Percentiles rank a stretch among this genome's conserved stretches.
phyloP scores from a whole-genome alignment of 2,329 filamentous ascomycete genomes.

The Gnomoniopsis sp. region DNA sequence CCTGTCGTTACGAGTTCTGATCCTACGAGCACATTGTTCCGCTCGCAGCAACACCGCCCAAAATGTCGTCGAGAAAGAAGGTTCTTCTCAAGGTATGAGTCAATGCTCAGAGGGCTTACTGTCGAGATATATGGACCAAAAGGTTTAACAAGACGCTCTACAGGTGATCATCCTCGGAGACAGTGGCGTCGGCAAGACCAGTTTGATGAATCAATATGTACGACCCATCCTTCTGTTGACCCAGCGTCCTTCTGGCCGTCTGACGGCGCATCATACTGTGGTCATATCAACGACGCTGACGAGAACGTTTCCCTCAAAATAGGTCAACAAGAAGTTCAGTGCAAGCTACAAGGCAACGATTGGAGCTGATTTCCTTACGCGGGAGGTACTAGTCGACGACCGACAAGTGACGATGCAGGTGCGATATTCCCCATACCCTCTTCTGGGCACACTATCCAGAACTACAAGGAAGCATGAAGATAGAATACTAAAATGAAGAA shows the following conservation, averaged over 20 bases:
- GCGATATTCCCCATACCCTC: conserved; percentile 3
- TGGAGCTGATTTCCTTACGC: conserved; percentile 95
- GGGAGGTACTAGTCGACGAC: conserved; percentile 96
- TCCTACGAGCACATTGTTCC: neutral
- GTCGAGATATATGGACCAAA: neutral
- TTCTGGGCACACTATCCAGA: neutral
- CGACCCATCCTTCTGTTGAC: conserved; percentile 31
- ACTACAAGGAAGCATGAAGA: neutral
- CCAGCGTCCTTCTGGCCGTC: neutral
- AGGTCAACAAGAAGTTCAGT: conserved; percentile 99
- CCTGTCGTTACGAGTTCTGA: neutral
- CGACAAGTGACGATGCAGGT: conserved; percentile 93
- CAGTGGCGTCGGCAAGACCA: conserved; percentile 98
- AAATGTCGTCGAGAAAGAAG: conserved; percentile 83
- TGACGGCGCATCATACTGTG: neutral
- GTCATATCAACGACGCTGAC: conserved; percentile 1
- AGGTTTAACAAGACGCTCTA: conserved; percentile 12
- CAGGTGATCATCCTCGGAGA: conserved; percentile 99
- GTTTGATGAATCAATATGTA: conserved; percentile 99
- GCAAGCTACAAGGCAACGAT: conserved; percentile 99
- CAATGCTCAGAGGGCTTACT: conserved; percentile 2
- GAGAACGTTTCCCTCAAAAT: conserved; percentile 11
- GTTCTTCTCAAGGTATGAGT: conserved; percentile 75
- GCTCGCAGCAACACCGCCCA: conserved; percentile 23
- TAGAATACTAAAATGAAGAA: neutral